Percentiles rank a stretch among this genome's conserved stretches.
Conservation (phyloP, 306 rosid genomes). For the Morella rubra region DNA sequence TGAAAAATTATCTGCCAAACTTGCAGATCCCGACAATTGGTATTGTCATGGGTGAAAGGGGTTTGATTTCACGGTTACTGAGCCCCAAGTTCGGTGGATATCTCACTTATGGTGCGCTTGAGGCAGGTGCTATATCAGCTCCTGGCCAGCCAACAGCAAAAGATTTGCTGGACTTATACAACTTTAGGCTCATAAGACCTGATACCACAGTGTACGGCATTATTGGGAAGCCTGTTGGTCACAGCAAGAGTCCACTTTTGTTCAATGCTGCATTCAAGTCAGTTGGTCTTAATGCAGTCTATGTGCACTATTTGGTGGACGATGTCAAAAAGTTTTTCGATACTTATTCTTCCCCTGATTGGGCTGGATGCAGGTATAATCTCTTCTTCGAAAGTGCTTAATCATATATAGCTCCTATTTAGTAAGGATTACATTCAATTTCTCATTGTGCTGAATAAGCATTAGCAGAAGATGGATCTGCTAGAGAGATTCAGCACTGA, state of each 20-base stretch:
- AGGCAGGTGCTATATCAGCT: slow-evolving; percentile 33
- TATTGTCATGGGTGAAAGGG: slow-evolving; percentile 46
- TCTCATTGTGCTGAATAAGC: background rate
- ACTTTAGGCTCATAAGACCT: slow-evolving; percentile 41
- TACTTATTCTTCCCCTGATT: slow-evolving; percentile 37
- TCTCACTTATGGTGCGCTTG: slow-evolving; percentile 45
- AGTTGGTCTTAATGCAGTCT: slow-evolving; percentile 40
- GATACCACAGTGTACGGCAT: slow-evolving; percentile 47
- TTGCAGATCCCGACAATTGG: slow-evolving; percentile 44
- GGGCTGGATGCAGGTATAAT: slow-evolving; percentile 50
- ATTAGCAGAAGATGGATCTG: background rate
- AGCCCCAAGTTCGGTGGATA: slow-evolving; percentile 50
- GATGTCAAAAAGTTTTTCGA: slow-evolving; percentile 45
- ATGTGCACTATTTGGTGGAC: slow-evolving; percentile 48
- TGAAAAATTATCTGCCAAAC: background rate
- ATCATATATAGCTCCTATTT: background rate
- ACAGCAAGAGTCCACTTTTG: slow-evolving; percentile 53
- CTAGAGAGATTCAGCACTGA: background rate
- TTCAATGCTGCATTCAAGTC: slow-evolving; percentile 49
- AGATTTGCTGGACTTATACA: slow-evolving; percentile 42
- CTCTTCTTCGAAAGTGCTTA: background rate
- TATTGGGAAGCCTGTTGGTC: slow-evolving; percentile 53
- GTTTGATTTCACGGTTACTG: slow-evolving; percentile 41
- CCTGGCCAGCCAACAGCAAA: slow-evolving; percentile 43
- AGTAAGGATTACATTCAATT: background rate